These are phyloP conservation scores for Cladosporium sp. DNA, from an alignment of 2,329 filamentous ascomycete genomes.

Conservation along the genomic window DNA sequence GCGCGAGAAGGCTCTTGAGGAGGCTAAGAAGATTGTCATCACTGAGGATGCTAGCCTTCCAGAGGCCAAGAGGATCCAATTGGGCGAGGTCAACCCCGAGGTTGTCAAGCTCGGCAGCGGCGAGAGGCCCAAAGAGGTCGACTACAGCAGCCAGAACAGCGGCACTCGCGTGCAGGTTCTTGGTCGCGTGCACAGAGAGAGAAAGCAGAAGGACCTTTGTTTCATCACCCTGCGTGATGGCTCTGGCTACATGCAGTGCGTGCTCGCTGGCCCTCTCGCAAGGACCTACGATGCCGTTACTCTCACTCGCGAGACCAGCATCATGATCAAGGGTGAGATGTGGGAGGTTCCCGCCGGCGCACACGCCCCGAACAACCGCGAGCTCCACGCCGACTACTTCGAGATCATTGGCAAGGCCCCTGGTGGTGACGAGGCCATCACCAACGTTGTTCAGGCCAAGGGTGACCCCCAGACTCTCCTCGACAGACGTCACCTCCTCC, in stretches of 20 bases:
- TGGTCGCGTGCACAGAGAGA: constrained; percentile 79
- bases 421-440: constrained; percentile 86
- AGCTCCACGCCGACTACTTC: constrained; percentile 90
- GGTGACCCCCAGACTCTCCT: constrained; percentile 73
- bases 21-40: constrained; percentile 76
- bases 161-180: constrained; percentile 77
- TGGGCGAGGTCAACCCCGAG: constrained; percentile 68
- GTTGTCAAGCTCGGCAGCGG: constrained; percentile 58
- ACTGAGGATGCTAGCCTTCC: constrained; percentile 73
- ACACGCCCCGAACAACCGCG: constrained; percentile 79
- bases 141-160: constrained; percentile 57
- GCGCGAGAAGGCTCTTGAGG: constrained; percentile 71
- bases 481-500: constrained; percentile 79
- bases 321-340: constrained; percentile 83
- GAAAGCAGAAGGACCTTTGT: constrained; percentile 79
- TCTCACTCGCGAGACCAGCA: constrained; percentile 82
- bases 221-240: constrained; percentile 88
- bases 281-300: constrained; percentile 91
- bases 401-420: constrained; percentile 74
- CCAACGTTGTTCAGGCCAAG: constrained; percentile 73
- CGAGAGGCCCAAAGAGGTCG: constrained; percentile 50
- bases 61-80: constrained; percentile 71
- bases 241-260: constrained; percentile 81
- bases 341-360: constrained; percentile 75
- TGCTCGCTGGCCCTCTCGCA: constrained; percentile 77